Evolutionary conservation across 2,329 filamentous ascomycete species (phyloP).

Genomic region (Colletotrichum magnum): DNA sequence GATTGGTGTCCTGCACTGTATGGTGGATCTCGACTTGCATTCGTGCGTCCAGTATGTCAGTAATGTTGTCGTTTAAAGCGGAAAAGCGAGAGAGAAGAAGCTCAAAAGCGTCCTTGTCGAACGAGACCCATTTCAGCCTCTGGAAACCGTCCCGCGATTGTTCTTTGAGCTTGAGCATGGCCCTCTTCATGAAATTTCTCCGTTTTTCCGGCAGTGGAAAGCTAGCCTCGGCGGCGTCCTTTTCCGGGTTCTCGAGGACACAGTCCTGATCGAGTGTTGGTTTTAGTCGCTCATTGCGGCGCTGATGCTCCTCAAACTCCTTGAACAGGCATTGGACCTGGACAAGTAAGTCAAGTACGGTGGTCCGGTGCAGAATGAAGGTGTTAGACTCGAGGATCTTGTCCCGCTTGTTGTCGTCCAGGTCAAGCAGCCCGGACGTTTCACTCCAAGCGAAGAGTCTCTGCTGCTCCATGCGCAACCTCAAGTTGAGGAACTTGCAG

Average conservation of each 20-base stretch:
- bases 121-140: slow-evolving; percentile 60
- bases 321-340: slow-evolving; percentile 63
- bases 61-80: slow-evolving; percentile 63
- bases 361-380: slow-evolving; percentile 63
- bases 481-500: slow-evolving; percentile 62
- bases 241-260: slow-evolving; percentile 55
- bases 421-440: slow-evolving; percentile 61
- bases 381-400: slow-evolving; percentile 62
- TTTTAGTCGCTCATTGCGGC: slow-evolving; percentile 54
- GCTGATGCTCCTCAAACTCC: slow-evolving; percentile 60
- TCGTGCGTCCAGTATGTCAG: slow-evolving; percentile 61
- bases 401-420: slow-evolving; percentile 56
- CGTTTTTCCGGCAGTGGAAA: slow-evolving; percentile 59
- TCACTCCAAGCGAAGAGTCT: slow-evolving; percentile 65
- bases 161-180: slow-evolving; percentile 55
- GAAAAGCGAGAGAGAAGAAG: slow-evolving; percentile 59
- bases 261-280: slow-evolving; percentile 51
- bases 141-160: slow-evolving; percentile 52
- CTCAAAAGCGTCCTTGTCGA: slow-evolving; percentile 63
- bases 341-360: slow-evolving; percentile 62
- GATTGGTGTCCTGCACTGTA: slow-evolving; percentile 63
- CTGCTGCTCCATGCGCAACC: slow-evolving; percentile 65
- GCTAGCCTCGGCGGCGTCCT: slow-evolving; percentile 59
- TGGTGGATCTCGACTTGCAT: slow-evolving; percentile 63
- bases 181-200: slow-evolving; percentile 59